Conservation (phyloP, 768 basidiomycete genomes). For the Mycena olivaceomarginata region DNA sequence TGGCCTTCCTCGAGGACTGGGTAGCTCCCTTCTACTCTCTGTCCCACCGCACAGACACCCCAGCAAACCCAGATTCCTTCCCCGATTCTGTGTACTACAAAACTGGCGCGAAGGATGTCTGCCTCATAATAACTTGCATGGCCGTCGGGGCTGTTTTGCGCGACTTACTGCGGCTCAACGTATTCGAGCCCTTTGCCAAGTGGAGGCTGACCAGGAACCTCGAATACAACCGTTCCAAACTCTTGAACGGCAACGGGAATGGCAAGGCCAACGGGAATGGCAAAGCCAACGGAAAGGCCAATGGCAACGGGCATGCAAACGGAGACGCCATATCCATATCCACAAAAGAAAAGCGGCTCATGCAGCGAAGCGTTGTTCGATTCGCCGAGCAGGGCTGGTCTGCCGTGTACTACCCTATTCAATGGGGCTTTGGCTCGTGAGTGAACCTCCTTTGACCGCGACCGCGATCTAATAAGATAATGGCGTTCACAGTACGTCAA, state of each 20-base stretch:
- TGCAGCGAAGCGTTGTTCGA: conserved; percentile 85
- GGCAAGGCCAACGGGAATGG: conserved; percentile 64
- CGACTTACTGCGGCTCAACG: conserved; percentile 82
- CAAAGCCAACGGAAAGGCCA: conserved; percentile 40
- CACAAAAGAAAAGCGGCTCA: conserved; percentile 72
- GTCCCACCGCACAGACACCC: conserved; percentile 79
- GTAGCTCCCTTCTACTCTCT: conserved; percentile 81
- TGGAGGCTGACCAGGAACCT: conserved; percentile 82
- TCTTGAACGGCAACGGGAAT: conserved; percentile 62
- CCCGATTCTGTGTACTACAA: conserved; percentile 80
- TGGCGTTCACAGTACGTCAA: conserved; percentile 83
- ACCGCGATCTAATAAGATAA: conserved; percentile 31
- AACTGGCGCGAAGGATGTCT: conserved; percentile 87
- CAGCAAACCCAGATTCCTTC: conserved; percentile 82
- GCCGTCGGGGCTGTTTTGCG: conserved; percentile 91
- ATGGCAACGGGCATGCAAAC: conserved; percentile 47
- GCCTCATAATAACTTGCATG: conserved; percentile 87
- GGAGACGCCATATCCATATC: conserved; percentile 29
- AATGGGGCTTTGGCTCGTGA: conserved; percentile 87
- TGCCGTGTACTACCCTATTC: conserved; percentile 84
- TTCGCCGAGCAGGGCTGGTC: conserved; percentile 99
- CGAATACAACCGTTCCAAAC: conserved; percentile 50
- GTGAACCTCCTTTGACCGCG: conserved; percentile 58
- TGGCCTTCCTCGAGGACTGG: conserved; percentile 59
- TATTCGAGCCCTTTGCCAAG: conserved; percentile 89